These are phyloP conservation scores for Funneliformis caledonium DNA, from an alignment of 371 early-diverging fungal genomes.

Conservation along the genomic window DNA sequence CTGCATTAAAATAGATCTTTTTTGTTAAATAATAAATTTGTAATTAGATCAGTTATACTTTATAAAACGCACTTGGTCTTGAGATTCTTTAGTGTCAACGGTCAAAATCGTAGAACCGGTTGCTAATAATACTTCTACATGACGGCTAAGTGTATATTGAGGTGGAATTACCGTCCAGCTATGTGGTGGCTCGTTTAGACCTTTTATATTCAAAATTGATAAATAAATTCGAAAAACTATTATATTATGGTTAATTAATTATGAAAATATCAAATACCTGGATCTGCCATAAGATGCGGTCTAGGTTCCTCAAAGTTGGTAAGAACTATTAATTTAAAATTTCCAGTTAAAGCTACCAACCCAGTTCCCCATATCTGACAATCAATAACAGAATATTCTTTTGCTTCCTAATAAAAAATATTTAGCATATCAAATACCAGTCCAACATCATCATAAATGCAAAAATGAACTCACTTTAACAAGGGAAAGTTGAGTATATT, in stretches of 20 bases:
- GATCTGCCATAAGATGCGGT: slow-evolving; percentile 78
- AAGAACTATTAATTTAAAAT: slow-evolving; percentile 79
- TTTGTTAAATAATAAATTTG: not conserved
- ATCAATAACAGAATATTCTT: slow-evolving; percentile 77
- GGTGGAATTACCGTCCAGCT: slow-evolving; percentile 93
- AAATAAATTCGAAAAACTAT: not conserved
- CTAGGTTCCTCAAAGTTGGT: slow-evolving; percentile 86
- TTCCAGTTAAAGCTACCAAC: slow-evolving; percentile 86
- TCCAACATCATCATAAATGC: not conserved
- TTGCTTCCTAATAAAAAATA: slow-evolving; percentile 67
- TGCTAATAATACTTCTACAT: slow-evolving; percentile 88
- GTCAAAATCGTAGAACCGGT: slow-evolving; percentile 77
- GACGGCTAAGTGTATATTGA: slow-evolving; percentile 82
- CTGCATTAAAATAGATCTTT: slow-evolving; percentile 46
- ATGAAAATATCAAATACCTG: slow-evolving; percentile 50
- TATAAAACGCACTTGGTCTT: slow-evolving; percentile 73
- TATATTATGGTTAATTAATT: not conserved
- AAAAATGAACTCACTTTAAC: slow-evolving; percentile 61
- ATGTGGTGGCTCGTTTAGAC: slow-evolving; percentile 69
- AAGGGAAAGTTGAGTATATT: slow-evolving; percentile 79
- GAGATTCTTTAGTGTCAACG: slow-evolving; percentile 78
- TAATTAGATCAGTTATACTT: not conserved
- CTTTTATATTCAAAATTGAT: slow-evolving; percentile 43
- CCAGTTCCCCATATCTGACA: slow-evolving; percentile 89
- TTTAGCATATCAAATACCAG: not conserved